A percentile compares a stretch with the other conserved stretches of the same genome.
Conservation (phyloP, 225 moss, liverwort and hornwort species). For the Anthoceros angustus region DNA sequence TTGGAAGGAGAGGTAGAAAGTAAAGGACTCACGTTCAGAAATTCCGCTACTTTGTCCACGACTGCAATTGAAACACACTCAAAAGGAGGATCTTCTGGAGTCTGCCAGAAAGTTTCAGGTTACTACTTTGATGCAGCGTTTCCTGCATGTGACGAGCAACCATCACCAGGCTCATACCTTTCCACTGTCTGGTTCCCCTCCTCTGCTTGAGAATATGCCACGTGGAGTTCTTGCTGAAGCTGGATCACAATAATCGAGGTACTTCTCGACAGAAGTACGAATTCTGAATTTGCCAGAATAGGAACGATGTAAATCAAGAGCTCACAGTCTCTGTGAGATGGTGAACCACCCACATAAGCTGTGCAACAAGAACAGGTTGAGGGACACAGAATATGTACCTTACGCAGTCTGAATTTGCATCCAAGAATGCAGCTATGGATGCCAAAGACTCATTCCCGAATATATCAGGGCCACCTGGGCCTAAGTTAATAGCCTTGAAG, state of each 20-base stretch:
- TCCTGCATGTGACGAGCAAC: conserved; percentile 5
- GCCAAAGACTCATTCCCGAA: conserved; percentile 29
- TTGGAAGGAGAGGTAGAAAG: not conserved
- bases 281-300: conserved; percentile 22
- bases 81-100: conserved; percentile 34
- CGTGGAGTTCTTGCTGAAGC: conserved; percentile 39
- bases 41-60: conserved; percentile 35
- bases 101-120: conserved; percentile 16
- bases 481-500: not conserved
- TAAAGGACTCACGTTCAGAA: conserved; percentile 40
- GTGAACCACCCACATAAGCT: not conserved
- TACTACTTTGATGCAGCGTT: not conserved
- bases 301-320: not conserved
- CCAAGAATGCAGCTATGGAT: conserved; percentile 43
- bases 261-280: conserved; percentile 42
- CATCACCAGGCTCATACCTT: conserved; percentile 12
- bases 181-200: conserved; percentile 23
- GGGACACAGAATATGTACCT: conserved; percentile 27
- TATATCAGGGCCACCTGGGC: not conserved
- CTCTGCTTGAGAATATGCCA: conserved; percentile 45
- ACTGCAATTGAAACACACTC: conserved; percentile 44
- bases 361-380: not conserved
- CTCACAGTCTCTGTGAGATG: not conserved
- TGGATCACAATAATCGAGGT: conserved; percentile 55
- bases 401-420: conserved; percentile 47